Evolutionary conservation across 306 rosid genomes (phyloP), one percentile per base, ranked within the genome.

Genomic region (Vigna reflexopilosa): DNA sequence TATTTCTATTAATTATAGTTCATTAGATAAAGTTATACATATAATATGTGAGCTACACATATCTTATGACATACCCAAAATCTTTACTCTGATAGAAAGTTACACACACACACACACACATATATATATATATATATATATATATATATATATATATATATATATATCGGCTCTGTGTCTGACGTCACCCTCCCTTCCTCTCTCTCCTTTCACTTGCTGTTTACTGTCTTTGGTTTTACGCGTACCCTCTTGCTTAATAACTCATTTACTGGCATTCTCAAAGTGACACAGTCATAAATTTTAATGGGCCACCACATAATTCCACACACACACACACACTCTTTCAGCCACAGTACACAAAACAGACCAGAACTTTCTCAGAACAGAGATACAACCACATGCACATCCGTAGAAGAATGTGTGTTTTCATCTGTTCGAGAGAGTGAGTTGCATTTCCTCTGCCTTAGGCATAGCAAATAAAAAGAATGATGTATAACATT

Each of bases 241-340:
- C 82, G 13, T 47, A 71, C 73, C 71, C 77, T 73, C 73, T 86
- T 77, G 84, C 76, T 79, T 66, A 40, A 40, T 22, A 62, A 83
- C 77, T 73, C 62, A 67, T 48, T 57, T 81, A 69, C 87, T 77
- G 81, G 45, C 51, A 81, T 72, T 85, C 77, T 80, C 71, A 79
- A 68, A 65, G 16, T 20, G 70, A 73, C 74, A 70, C 87, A 83
- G 88, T 86, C 87, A 81, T 77, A 77, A 80, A 84, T 85, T 81
- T 77, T 72, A 67, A 76, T 87, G 89, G 90, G 90, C 87, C 86
- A 72, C 69, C 63, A 12, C 83, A 1, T 86, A 10, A 16, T 8
- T 45, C 70, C 30, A 34, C 45, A 58, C 52, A 73, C 38, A 52
- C 73, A 6, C 54, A 76, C 50, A 47, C 76, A 6, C 67, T 51